phyloP scores from a whole-genome alignment of 306 rosid species.

The Cucumis melo region DNA sequence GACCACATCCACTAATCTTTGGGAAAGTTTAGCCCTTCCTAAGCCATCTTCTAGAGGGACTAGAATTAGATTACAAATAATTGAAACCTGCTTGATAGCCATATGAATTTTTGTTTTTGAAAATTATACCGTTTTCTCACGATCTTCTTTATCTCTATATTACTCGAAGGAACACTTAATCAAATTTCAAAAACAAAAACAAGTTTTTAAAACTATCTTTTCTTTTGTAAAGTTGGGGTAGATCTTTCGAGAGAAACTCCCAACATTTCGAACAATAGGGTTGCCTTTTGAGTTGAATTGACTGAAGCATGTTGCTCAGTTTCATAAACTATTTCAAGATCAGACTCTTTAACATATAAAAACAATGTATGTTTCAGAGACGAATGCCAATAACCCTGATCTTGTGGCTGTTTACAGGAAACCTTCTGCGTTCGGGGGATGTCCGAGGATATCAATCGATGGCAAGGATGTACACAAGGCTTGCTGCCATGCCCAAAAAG shows the following conservation, averaged over 20 bases:
- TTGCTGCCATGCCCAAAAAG: constrained; percentile 96
- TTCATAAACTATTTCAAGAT: not conserved
- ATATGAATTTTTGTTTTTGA: too few relatives aligned
- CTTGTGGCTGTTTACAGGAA: constrained; percentile 32
- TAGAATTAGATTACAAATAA: not conserved
- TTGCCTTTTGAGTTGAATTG: not conserved
- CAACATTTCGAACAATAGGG: not conserved
- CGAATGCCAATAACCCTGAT: too few relatives aligned
- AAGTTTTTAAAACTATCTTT: too few relatives aligned
- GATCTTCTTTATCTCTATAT: too few relatives aligned
- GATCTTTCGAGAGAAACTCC: not conserved
- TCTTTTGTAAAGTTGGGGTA: too few relatives aligned
- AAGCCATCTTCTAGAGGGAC: not conserved
- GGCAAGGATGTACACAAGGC: constrained; percentile 97
- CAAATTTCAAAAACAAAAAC: too few relatives aligned
- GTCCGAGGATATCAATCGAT: constrained; percentile 77
- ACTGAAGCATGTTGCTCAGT: not conserved
- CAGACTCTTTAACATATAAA: not conserved
- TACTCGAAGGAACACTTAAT: too few relatives aligned
- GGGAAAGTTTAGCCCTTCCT: not conserved
- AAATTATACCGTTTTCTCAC: too few relatives aligned
- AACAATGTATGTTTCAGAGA: not conserved
- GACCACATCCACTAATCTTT: not conserved
- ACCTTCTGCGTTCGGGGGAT: constrained; percentile 87
- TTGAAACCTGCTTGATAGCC: too few relatives aligned